A percentile compares a stretch with the other conserved stretches of the same genome.
Evolutionary conservation across 2,329 filamentous ascomycete genomes (phyloP).

Genomic region (Xylaria sp.): DNA sequence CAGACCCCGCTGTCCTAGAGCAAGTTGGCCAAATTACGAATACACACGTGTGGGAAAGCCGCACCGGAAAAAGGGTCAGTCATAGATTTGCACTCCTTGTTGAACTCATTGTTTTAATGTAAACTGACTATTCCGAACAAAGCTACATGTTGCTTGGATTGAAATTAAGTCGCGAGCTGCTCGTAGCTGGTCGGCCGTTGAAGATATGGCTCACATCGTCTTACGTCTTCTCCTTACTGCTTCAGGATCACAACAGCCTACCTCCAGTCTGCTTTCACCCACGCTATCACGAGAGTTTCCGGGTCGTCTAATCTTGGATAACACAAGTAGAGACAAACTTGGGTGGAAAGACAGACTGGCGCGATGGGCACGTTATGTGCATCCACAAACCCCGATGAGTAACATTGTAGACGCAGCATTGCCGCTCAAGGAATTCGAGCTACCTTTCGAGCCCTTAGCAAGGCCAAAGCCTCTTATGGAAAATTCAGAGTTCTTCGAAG

Average conservation of each 20-base stretch:
- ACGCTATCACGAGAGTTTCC: slow-evolving; percentile 2
- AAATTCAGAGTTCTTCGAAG: background rate
- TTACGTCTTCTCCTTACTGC: slow-evolving; percentile 57
- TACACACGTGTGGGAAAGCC: slow-evolving; percentile 37
- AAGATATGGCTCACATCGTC: slow-evolving; percentile 58
- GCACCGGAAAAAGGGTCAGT: slow-evolving; percentile 42
- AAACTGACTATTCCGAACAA: slow-evolving; percentile 18
- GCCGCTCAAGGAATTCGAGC: slow-evolving; percentile 32
- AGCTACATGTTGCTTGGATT: slow-evolving; percentile 57
- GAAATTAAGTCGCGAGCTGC: slow-evolving; percentile 38
- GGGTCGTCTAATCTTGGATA: slow-evolving; percentile 49
- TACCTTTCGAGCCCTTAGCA: slow-evolving; percentile 38
- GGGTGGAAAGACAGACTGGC: slow-evolving; percentile 52
- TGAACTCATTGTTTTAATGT: background rate
- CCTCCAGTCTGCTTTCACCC: slow-evolving; percentile 41
- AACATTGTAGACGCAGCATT: background rate
- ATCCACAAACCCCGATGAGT: slow-evolving; percentile 32
- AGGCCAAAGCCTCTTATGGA: background rate
- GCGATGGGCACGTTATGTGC: slow-evolving; percentile 51
- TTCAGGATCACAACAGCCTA: slow-evolving; percentile 40
- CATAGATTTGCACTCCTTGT: background rate
- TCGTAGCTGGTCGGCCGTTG: slow-evolving; percentile 40
- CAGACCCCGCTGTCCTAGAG: slow-evolving; percentile 47
- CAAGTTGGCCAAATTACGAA: slow-evolving; percentile 54
- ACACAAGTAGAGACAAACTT: slow-evolving; percentile 46